Evolutionary conservation across 2,329 filamentous ascomycete genomes (phyloP).

Genomic region (Trichoderma sp.): DNA sequence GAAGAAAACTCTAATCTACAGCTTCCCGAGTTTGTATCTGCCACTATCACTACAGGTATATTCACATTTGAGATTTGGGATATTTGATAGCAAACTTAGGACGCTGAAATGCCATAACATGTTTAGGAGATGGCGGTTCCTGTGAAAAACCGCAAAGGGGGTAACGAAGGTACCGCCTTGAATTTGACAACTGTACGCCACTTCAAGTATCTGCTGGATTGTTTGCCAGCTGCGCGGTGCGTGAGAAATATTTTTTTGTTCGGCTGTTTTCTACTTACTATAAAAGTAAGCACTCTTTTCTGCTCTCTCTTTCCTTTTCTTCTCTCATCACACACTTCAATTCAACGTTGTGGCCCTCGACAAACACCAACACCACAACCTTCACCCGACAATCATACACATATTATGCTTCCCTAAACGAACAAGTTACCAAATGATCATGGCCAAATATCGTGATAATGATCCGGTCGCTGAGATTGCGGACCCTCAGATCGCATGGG

Average conservation of each 20-base stretch:
- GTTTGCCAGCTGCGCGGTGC: not conserved
- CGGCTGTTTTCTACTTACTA: not conserved
- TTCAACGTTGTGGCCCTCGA: not conserved
- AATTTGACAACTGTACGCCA: not conserved
- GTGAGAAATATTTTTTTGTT: not conserved
- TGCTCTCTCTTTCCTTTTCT: not conserved
- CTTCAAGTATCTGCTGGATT: not conserved
- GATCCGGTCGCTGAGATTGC: not conserved
- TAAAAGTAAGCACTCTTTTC: not conserved
- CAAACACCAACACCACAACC: not conserved
- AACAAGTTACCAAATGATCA: not conserved
- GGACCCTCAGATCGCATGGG: not conserved
- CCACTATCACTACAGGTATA: not conserved
- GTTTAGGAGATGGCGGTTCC: not conserved
- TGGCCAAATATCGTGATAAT: not conserved
- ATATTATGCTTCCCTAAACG: not conserved
- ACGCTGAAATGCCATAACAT: accelerated
- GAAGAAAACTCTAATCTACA: too few species aligned
- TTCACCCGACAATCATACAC: not conserved
- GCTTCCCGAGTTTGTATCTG: not conserved
- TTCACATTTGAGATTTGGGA: not conserved
- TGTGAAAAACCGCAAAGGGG: not conserved
- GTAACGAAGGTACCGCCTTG: not conserved
- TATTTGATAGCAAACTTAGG: not conserved
- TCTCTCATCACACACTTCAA: not conserved